Conservation (phyloP, 768 basidiomycete species). For the Collybia nuda region DNA sequence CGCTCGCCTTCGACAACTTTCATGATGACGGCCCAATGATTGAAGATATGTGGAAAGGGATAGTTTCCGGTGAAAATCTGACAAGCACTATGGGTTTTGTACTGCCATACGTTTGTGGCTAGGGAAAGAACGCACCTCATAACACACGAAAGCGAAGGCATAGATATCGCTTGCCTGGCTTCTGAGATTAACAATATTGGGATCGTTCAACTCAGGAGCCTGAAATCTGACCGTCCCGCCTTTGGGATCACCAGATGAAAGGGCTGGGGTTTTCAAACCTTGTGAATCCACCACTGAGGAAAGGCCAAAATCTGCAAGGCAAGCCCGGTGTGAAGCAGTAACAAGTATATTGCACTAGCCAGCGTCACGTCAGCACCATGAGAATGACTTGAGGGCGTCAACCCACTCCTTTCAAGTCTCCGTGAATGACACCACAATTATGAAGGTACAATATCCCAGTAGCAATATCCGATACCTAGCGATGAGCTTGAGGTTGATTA, state of each 20-base stretch:
- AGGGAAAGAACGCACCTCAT: constrained; percentile 7
- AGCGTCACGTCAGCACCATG: constrained; percentile 26
- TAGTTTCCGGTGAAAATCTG: constrained; percentile 24
- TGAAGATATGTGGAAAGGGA: constrained; percentile 23
- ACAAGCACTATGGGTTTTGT: neutral
- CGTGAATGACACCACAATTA: constrained; percentile 36
- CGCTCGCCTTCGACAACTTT: constrained; percentile 9
- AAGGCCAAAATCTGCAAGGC: constrained; percentile 52
- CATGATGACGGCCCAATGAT: constrained; percentile 19
- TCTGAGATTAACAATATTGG: constrained; percentile 10
- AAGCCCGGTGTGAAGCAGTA: constrained; percentile 36
- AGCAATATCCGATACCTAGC: constrained; percentile 29
- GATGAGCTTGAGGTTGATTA: constrained; percentile 1
- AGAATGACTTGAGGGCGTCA: constrained; percentile 27
- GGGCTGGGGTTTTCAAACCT: constrained; percentile 15
- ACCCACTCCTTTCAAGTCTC: constrained; percentile 46
- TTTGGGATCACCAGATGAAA: constrained; percentile 13
- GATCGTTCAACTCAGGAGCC: constrained; percentile 34
- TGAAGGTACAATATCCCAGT: constrained; percentile 34
- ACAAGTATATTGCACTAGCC: constrained; percentile 40
- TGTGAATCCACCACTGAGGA: constrained; percentile 22
- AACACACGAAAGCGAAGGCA: constrained; percentile 18
- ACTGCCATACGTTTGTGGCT: neutral
- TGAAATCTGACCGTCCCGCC: constrained; percentile 34
- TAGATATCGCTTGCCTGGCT: constrained; percentile 14